Evolutionary conservation across 441 rosid species (phyloP), one percentile per base, ranked within the genome.

Genomic region (Gossypium armourianum): DNA sequence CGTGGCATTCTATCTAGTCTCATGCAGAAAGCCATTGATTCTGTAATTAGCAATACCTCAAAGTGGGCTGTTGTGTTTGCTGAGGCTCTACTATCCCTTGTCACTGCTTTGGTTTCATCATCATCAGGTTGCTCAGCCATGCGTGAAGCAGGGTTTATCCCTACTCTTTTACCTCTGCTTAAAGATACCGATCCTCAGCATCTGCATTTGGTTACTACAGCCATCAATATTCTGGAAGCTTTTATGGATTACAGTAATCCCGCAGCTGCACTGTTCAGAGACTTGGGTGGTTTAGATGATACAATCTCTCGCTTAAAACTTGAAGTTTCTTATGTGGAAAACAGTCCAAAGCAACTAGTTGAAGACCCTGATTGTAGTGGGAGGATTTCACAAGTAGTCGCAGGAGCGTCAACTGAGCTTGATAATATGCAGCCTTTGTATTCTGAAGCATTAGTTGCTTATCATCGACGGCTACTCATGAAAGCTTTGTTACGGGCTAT

Each of bases 171-270:
- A 72, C 99, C 97, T 77, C 93, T 95, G 67, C 89, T 95, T 49
- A 90, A 90, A 84, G 99, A 92, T 78, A 89, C 91, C 66, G 90
- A 95, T 77, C 92, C 92, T 29, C 97, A 89, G 77, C 95, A 95
- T 77, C 76, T 95, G 87, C 96, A 92, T 81, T 79, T 95, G 86
- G 97, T 95, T 70, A 81, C 93, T 73, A 80, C 94, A 4, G 93
- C 97, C 63, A 96, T 95, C 75, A 91, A 87, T 79, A 85, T 92
- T 80, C 83, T 94, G 47, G 97, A 90, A 76, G 90, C 92, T 63
- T 92, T 94, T 78, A 94, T 94, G 97, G 99, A 90, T 75, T 92
- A 89, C 75, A 92, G 97, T 75, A 88, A 90, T 78, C 97, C 97
- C 62, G 97, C 97, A 72, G 97, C 93, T 79, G 84, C 93, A 62